A percentile compares a stretch with the other conserved stretches of the same genome.
Conservation (phyloP, 306 rosid species). For the Crotalaria pallida region DNA sequence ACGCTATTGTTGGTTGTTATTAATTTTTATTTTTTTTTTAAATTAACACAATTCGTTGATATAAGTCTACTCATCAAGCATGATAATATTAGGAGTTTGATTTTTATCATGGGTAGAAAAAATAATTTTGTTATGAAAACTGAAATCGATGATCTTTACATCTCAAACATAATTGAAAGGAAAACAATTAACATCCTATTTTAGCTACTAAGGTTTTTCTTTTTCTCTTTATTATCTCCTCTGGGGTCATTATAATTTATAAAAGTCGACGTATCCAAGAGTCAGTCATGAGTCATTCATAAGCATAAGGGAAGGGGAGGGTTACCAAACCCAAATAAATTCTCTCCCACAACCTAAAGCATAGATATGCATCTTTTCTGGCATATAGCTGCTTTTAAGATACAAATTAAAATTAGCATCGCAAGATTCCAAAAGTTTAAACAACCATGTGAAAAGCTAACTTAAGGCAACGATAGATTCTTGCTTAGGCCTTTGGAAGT, state of each 20-base stretch:
- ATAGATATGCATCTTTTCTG: slow-evolving; percentile 8
- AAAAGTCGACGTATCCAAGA: not conserved
- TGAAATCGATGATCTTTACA: too few relatives aligned
- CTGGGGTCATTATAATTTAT: not conserved
- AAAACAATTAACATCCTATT: too few relatives aligned
- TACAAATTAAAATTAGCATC: slow-evolving; percentile 25
- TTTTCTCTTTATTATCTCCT: not conserved
- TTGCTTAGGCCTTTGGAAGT: slow-evolving; percentile 19
- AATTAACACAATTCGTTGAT: too few relatives aligned
- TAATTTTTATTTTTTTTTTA: too few relatives aligned
- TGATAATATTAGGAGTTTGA: too few relatives aligned
- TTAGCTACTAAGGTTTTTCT: not conserved
- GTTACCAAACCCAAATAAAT: slow-evolving; percentile 5
- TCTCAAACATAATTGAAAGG: too few relatives aligned
- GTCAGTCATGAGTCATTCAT: not conserved
- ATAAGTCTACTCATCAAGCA: too few relatives aligned
- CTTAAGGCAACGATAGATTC: slow-evolving; percentile 21
- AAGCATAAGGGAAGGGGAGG: not conserved
- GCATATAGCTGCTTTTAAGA: slow-evolving; percentile 19
- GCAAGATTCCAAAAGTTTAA: slow-evolving; percentile 27
- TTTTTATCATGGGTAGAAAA: too few relatives aligned
- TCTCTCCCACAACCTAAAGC: slow-evolving; percentile 18
- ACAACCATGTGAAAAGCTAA: slow-evolving; percentile 32
- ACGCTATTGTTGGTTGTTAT: too few relatives aligned
- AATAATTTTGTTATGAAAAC: too few relatives aligned